Evolutionary conservation across 2,329 filamentous ascomycete species (phyloP), one percentile per base, ranked within the genome.

Genomic region (Fusarium kyushuense): DNA sequence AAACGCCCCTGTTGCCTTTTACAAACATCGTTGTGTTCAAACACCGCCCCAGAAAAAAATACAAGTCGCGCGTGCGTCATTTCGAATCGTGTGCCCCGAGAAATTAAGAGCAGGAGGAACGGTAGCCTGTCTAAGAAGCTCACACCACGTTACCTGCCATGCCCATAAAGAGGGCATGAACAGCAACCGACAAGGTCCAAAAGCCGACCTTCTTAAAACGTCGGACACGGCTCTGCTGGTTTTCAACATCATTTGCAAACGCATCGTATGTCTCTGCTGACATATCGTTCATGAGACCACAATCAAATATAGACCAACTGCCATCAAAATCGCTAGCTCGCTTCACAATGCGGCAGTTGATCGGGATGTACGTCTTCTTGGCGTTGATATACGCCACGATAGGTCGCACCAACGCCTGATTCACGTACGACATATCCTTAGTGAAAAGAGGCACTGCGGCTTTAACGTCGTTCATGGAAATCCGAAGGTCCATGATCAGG

Each of bases 351-450:
- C 95, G 91, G 80, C 96, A 98, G 72, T 91, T 92, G 73, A 99
- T 93, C 27, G 96, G 96, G 42, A 99, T 98, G 75, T 97, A 98
- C 0, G 95, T 97, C 76, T 90, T 91, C 77, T 94, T 93, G 41
- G 93, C 92, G 79, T 99, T 99, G 80, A 99, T 98, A 78, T 98
- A 99, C 9, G 96, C 96, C 40, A 99, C 94, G 64, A 99, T 99
- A 17, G 96, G 96, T 6, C 96, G 89, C 35, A 98, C 93, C 6
- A 98, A 89, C 3, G 96, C 94, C 78, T 97, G 96, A 79, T 97
- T 98, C 74, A 97, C 92, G 78, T 98, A 99, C 1, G 93, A 96
- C 48, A 98, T 87, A 76, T 97, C 92, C 17, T 89, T 90, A 2
- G 92, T 97, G 81, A 99, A 98, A 51, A 98, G 86, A 1, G 96